Evolutionary conservation across 2,329 filamentous ascomycete genomes (phyloP).

Genomic region (Xylariaceae sp.): DNA sequence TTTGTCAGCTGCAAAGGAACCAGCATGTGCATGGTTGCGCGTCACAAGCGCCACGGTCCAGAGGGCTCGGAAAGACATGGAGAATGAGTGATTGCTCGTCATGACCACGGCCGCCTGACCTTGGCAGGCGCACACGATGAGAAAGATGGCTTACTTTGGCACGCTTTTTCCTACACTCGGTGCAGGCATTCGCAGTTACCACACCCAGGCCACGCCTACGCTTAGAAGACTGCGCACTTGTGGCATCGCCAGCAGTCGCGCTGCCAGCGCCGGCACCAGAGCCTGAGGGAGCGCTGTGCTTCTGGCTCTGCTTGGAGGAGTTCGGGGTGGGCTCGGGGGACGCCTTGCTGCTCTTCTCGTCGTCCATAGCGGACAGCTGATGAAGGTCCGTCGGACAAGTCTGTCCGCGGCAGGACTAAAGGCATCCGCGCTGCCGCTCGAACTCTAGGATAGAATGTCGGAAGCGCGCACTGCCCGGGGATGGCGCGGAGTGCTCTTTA

Average conservation of each 20-base stretch:
- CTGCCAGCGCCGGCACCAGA: constrained; percentile 10
- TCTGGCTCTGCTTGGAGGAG: constrained; percentile 21
- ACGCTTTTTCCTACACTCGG: constrained; percentile 59
- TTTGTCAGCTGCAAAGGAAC: neutral
- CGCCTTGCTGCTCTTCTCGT: constrained; percentile 24
- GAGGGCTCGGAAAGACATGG: neutral
- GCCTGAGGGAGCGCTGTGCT: constrained; percentile 23
- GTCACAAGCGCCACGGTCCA: neutral
- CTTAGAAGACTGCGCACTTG: constrained; percentile 40
- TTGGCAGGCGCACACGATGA: neutral
- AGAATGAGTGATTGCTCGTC: neutral
- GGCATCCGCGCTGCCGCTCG: constrained; percentile 7
- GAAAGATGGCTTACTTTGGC: constrained; percentile 46
- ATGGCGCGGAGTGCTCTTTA: neutral
- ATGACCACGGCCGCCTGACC: too few species aligned
- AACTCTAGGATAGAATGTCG: neutral
- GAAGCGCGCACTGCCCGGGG: neutral
- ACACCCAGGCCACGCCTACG: constrained; percentile 52
- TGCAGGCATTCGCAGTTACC: constrained; percentile 58
- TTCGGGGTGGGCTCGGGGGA: constrained; percentile 22
- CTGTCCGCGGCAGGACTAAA: constrained; percentile 10
- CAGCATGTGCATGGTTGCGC: neutral
- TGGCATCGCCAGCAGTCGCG: constrained; percentile 12
- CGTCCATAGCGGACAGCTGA: constrained; percentile 26
- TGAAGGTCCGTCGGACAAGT: constrained; percentile 20